These are phyloP conservation scores for Pouteria campechiana DNA, from an alignment of 179 eudicot species.

Conservation along the genomic window DNA sequence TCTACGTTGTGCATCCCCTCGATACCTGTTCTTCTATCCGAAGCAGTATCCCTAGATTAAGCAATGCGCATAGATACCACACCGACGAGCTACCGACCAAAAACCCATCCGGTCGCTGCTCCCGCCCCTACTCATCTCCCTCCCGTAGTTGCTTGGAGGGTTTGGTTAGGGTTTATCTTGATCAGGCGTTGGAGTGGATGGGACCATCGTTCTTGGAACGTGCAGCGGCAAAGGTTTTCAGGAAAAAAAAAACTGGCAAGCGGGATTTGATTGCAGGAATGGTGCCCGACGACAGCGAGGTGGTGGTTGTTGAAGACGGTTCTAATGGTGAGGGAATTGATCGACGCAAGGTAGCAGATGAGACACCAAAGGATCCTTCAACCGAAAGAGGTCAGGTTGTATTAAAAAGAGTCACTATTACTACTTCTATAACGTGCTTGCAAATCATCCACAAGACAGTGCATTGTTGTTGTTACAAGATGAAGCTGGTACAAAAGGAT, in stretches of 20 bases:
- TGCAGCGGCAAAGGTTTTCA: slow-evolving; percentile 9
- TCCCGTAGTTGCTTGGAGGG: too few species aligned
- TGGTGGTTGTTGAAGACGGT: not conserved
- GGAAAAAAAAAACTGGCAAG: slow-evolving; percentile 1
- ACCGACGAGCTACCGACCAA: too few species aligned
- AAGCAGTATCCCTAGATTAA: not conserved
- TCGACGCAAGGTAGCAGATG: too few species aligned
- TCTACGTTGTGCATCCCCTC: slow-evolving; percentile 7
- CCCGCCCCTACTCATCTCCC: too few species aligned
- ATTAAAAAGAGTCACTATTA: too few species aligned
- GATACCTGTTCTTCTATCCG: slow-evolving; percentile 9
- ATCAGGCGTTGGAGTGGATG: slow-evolving; percentile 35
- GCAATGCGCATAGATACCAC: not conserved
- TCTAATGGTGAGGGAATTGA: slow-evolving; percentile 3
- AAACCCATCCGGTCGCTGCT: too few species aligned
- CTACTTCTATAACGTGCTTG: too few species aligned
- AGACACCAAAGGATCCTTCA: too few species aligned
- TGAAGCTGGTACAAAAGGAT: too few species aligned
- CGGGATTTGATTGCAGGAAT: not conserved
- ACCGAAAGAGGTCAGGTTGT: too few species aligned
- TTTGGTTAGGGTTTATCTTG: slow-evolving; percentile 30
- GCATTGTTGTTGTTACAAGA: too few species aligned
- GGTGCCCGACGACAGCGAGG: not conserved
- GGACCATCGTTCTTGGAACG: slow-evolving; percentile 59
- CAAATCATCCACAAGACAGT: too few species aligned